A percentile compares a stretch with the other conserved stretches of the same genome.
Conservation (phyloP, 1,284 basidiomycete genomes). For the Fomitopsis betulina region DNA sequence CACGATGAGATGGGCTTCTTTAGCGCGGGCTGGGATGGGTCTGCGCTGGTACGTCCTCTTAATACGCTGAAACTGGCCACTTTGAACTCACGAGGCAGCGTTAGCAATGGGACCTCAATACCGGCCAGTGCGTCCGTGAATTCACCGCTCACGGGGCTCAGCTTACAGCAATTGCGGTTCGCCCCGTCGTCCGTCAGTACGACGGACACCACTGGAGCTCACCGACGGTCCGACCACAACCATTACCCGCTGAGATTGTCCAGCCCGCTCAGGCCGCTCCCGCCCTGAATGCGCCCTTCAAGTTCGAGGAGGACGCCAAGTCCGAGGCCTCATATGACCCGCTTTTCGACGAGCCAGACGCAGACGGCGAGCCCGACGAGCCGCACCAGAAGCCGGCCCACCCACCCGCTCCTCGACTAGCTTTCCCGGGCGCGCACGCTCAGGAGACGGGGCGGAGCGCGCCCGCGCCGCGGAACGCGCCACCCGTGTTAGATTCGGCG, state of each 20-base stretch:
- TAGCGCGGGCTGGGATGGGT: slow-evolving; percentile 94
- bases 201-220: slow-evolving; percentile 20
- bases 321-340: slow-evolving; percentile 79
- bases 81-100: not conserved
- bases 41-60: slow-evolving; percentile 64
- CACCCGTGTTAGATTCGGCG: slow-evolving; percentile 60
- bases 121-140: slow-evolving; percentile 74
- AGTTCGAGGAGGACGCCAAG: slow-evolving; percentile 49
- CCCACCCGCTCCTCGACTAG: not conserved
- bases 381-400: slow-evolving; percentile 9
- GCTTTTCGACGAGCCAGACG: slow-evolving; percentile 72
- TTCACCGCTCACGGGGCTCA: slow-evolving; percentile 87
- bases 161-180: slow-evolving; percentile 77
- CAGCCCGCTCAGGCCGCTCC: not conserved
- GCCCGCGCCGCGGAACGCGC: slow-evolving; percentile 59
- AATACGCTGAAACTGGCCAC: not conserved
- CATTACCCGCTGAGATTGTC: not conserved
- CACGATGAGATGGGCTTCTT: slow-evolving; percentile 82
- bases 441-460: slow-evolving; percentile 15
- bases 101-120: slow-evolving; percentile 98
- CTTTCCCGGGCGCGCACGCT: slow-evolving; percentile 6
- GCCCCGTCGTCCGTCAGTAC: slow-evolving; percentile 53
- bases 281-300: slow-evolving; percentile 3
- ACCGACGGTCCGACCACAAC: not conserved
- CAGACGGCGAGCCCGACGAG: slow-evolving; percentile 36